A percentile compares a stretch with the other conserved stretches of the same genome.
Conservation (phyloP, 306 rosid genomes). For the Rubus parviflorus region DNA sequence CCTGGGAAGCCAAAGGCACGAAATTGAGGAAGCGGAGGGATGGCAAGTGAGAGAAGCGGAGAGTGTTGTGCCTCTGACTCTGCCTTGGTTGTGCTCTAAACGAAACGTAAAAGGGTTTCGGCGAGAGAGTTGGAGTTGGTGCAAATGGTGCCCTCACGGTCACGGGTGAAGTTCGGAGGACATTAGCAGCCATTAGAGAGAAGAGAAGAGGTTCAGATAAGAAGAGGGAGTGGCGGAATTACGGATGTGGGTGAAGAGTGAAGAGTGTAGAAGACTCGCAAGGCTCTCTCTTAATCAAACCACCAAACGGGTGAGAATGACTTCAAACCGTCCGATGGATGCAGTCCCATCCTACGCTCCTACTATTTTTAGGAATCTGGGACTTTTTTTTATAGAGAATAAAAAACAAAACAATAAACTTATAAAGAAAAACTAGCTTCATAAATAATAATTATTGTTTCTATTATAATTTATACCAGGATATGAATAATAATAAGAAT, state of each 20-base stretch:
- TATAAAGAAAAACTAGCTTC: no score
- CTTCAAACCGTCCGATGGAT: no score
- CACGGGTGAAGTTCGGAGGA: constrained; percentile 45
- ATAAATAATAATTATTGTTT: no score
- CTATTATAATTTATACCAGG: no score
- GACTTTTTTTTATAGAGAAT: no score
- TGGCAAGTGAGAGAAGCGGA: constrained; percentile 31
- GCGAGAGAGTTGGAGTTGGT: constrained; percentile 16
- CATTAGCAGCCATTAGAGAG: constrained; percentile 55
- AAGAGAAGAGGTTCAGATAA: not conserved
- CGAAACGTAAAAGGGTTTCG: constrained; percentile 29
- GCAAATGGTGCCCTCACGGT: constrained; percentile 25
- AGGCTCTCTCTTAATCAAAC: no score
- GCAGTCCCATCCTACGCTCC: no score
- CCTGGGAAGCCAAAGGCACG: constrained; percentile 46
- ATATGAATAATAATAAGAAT: no score
- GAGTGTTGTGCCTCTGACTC: constrained; percentile 8
- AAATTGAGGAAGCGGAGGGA: constrained; percentile 46
- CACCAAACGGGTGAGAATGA: no score
- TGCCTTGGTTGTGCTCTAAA: constrained; percentile 13
- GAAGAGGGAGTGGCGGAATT: constrained; percentile 21
- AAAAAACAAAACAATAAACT: no score
- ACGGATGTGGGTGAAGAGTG: not conserved
- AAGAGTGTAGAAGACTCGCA: not conserved
- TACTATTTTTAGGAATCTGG: no score